phyloP scores from a whole-genome alignment of 495 filamentous ascomycete genomes.

The Aspergillus ostianus region DNA sequence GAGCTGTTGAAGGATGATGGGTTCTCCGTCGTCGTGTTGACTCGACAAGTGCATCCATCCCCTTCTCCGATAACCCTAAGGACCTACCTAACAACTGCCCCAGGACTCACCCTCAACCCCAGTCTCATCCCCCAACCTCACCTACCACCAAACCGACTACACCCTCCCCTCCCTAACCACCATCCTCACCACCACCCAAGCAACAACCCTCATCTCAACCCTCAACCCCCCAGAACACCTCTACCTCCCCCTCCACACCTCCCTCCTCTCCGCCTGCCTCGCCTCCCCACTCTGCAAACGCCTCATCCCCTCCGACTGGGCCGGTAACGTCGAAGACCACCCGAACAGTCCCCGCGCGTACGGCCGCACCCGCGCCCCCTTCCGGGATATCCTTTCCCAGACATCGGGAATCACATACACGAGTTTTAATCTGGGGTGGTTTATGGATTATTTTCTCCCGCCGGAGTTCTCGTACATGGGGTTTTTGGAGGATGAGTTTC shows the following conservation, averaged over 20 bases:
- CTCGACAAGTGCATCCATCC: no score
- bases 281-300: constrained; percentile 18
- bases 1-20: background rate
- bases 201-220: constrained; percentile 12
- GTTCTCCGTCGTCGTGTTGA: background rate
- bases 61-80: no score
- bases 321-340: constrained; percentile 21
- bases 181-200: constrained; percentile 6
- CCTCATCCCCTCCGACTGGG: constrained; percentile 28
- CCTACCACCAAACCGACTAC: constrained; percentile 14
- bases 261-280: constrained; percentile 20
- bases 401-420: constrained; percentile 19
- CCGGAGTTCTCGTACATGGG: constrained; percentile 7
- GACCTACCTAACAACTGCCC: no score
- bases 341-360: constrained; percentile 20
- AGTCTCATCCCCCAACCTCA: no score
- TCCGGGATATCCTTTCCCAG: constrained; percentile 14
- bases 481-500: constrained; percentile 9
- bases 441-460: constrained; percentile 29
- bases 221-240: constrained; percentile 9
- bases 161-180: constrained; percentile 4
- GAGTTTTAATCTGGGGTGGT: constrained; percentile 22
- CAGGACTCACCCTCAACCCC: background rate
- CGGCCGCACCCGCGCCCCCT: constrained; percentile 12
- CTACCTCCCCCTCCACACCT: constrained; percentile 9